Evolutionary conservation across 2,329 filamentous ascomycete genomes (phyloP), one percentile per base, ranked within the genome.

Genomic region (Aspergillus sp.): DNA sequence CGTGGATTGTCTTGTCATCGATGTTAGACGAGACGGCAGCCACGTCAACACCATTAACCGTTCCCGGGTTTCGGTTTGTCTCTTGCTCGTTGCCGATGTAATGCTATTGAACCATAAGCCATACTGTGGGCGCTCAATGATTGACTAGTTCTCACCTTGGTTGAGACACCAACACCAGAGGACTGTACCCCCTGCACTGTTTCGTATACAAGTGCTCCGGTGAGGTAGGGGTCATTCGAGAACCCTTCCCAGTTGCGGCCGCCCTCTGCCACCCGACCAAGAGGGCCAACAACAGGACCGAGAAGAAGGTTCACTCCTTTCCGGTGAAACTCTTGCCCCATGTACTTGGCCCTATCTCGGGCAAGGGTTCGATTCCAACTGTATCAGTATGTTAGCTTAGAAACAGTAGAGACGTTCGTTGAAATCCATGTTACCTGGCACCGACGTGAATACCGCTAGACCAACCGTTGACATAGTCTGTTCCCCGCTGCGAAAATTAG

Each of bases 151-250:
- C 39, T 15, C 3, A 55, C 53, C 53, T 93, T 94, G 48, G 89
- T 89, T 69, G 89, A 92, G 62, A 92, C 91, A 77, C 96, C 89
- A 54, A 94, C 86, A 73, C 91, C 91, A 10, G 88, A 87, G 69
- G 88, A 85, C 72, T 96, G 92, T 48, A 96, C 93, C 61, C 92
- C 92, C 71, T 86, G 84, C 62, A 96, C 84, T 1, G 89, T 90
- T 71, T 90, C 83, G 39, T 86, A 86, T 66, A 93, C 88, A 55
- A 87, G 86, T 63, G 88, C 80, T 54, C 90, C 92, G 54, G 90
- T 88, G 58, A 92, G 81, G 13, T 89, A 88, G 0, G 91, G 91
- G 68, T 95, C 91, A 3, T 89, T 88, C 5, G 88, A 87, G 78
- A 86, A 87, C 8, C 79, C 79, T 69, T 81, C 79, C 90, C 89